Percentiles rank a stretch among this genome's conserved stretches.
phyloP scores from a whole-genome alignment of 163 green algal genomes.

The Scenedesmus sp. region DNA sequence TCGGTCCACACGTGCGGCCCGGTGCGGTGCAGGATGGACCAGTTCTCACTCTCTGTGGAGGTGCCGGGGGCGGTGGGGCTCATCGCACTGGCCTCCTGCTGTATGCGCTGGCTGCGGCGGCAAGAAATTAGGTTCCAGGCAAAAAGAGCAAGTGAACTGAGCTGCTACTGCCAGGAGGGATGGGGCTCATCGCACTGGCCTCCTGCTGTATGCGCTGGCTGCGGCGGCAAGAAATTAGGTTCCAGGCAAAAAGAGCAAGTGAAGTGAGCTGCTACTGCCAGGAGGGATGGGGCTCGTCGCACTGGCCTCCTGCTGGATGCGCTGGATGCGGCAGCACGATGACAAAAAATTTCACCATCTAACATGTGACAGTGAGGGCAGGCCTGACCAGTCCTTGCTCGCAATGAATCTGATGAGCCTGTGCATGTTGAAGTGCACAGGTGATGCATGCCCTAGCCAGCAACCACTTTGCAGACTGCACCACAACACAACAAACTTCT shows the following conservation, averaged over 20 bases:
- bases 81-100: background rate
- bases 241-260: background rate
- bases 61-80: background rate
- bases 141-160: background rate
- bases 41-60: constrained; percentile 31
- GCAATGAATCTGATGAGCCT: background rate
- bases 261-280: background rate
- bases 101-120: constrained; percentile 15
- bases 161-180: background rate
- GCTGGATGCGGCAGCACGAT: background rate
- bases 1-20: constrained; percentile 54
- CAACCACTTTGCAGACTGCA: no score
- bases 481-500: no score
- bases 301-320: background rate
- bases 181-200: background rate
- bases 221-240: no score
- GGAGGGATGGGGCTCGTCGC: background rate
- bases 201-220: constrained; percentile 18
- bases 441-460: no score
- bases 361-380: no score
- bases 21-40: constrained; percentile 53
- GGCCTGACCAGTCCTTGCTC: no score
- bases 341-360: no score
- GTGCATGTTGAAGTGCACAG: background rate
- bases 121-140: no score